Percentiles rank a stretch among this genome's conserved stretches.
Conservation (phyloP, 2,329 filamentous ascomycete genomes). For the Colletotrichum acutatum region DNA sequence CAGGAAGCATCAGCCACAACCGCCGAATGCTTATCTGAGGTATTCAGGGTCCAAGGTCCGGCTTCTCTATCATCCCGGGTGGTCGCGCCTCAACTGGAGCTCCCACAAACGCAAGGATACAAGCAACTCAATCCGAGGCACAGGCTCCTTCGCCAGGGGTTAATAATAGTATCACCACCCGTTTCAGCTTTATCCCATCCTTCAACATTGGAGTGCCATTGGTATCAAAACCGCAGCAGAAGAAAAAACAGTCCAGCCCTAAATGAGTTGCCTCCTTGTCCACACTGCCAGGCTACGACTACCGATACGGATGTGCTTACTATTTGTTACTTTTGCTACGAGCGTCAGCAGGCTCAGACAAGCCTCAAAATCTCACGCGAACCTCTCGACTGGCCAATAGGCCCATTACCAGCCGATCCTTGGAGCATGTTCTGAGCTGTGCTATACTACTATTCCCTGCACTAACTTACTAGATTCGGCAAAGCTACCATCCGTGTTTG, state of each 20-base stretch:
- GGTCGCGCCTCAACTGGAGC: constrained; percentile 1
- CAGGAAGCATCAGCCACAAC: constrained; percentile 10
- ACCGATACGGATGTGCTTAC: background rate
- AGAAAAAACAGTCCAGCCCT: no score
- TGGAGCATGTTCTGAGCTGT: background rate
- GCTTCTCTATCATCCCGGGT: constrained; percentile 3
- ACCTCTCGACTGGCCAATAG: background rate
- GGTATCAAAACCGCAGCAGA: background rate
- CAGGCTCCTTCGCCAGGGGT: constrained; percentile 14
- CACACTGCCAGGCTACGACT: background rate
- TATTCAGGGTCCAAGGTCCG: background rate
- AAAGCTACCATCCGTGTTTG: constrained; percentile 11
- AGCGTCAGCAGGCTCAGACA: background rate
- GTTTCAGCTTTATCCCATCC: constrained; percentile 20
- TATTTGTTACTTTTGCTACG: background rate
- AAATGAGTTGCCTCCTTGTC: background rate
- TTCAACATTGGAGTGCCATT: background rate
- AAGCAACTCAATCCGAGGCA: constrained; percentile 1
- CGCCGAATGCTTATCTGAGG: background rate
- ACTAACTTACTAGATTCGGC: background rate
- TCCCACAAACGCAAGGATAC: background rate
- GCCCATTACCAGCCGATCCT: background rate
- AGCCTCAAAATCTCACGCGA: constrained; percentile 13
- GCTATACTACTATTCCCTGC: background rate
- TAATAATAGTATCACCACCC: constrained; percentile 18